Conservation (phyloP, 2,329 filamentous ascomycete genomes). For the Sporothrix inflata region DNA sequence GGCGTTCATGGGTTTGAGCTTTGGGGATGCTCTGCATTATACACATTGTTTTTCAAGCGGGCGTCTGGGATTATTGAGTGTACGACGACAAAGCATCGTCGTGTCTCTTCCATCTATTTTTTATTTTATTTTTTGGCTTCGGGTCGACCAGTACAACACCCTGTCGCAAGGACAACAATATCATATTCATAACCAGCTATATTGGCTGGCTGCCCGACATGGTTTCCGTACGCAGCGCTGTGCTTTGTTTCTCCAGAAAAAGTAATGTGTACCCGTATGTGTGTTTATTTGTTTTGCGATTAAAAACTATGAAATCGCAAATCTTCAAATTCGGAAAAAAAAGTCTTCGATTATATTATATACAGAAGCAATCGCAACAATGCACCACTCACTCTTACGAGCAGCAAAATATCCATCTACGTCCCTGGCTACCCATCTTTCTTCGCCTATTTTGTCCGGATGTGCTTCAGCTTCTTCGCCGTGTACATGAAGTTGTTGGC, state of each 20-base stretch:
- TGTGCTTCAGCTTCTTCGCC: slow-evolving; percentile 82
- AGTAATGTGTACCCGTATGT: background rate
- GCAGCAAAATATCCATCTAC: slow-evolving; percentile 7
- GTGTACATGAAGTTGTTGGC: slow-evolving; percentile 94
- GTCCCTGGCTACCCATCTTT: background rate
- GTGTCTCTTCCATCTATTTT: slow-evolving; percentile 6
- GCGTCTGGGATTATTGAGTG: background rate
- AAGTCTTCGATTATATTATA: slow-evolving; percentile 23
- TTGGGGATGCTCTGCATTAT: background rate
- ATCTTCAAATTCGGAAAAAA: background rate
- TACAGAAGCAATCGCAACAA: slow-evolving; percentile 18
- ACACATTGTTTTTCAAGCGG: background rate
- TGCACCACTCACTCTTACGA: background rate
- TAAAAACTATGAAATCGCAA: background rate
- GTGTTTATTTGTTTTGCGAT: background rate
- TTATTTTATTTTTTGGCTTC: background rate
- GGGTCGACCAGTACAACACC: background rate
- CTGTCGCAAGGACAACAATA: background rate
- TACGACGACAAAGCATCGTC: background rate
- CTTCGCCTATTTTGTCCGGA: slow-evolving; percentile 71
- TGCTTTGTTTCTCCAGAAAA: background rate
- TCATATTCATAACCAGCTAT: background rate
- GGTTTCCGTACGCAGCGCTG: background rate
- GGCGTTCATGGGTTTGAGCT: background rate
- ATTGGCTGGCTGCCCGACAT: slow-evolving; percentile 1